Evolutionary conservation across 371 early-diverging fungal genomes (phyloP).

Genomic region (Synchytrium microbalum): DNA sequence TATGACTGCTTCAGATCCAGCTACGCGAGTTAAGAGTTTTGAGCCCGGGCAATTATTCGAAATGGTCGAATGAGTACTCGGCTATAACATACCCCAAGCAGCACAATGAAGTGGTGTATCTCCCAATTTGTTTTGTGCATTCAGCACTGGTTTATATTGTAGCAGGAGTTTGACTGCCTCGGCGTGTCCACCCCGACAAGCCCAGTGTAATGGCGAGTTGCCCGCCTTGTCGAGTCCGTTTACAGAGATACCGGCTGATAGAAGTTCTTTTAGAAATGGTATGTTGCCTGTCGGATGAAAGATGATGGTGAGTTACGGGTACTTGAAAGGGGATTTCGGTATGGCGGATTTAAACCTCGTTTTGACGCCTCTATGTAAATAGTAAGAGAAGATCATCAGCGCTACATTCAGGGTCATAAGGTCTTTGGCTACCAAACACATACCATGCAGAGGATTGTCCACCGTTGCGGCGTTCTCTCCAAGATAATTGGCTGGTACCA

Average conservation of each 20-base stretch:
- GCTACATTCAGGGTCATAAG: not conserved
- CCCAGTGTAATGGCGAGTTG: slow-evolving; percentile 47
- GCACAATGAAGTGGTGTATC: slow-evolving; percentile 45
- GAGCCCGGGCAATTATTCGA: not conserved
- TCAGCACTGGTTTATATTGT: slow-evolving; percentile 27
- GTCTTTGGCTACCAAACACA: not conserved
- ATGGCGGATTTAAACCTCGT: slow-evolving; percentile 18
- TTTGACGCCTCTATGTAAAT: slow-evolving; percentile 31
- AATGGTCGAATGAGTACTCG: slow-evolving; percentile 1
- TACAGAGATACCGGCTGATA: slow-evolving; percentile 38
- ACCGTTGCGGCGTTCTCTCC: slow-evolving; percentile 39
- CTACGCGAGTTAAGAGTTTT: slow-evolving; percentile 10
- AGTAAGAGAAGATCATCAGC: not conserved
- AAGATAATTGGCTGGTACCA: slow-evolving; percentile 45
- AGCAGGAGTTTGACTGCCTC: slow-evolving; percentile 34
- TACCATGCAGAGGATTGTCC: slow-evolving; percentile 46
- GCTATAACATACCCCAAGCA: slow-evolving; percentile 30
- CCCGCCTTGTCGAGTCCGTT: slow-evolving; percentile 45
- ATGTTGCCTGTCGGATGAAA: slow-evolving; percentile 26
- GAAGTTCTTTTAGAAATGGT: slow-evolving; percentile 35
- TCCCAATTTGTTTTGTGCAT: slow-evolving; percentile 44
- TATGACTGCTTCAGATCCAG: slow-evolving; percentile 25
- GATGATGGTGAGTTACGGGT: not conserved
- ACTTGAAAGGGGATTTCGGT: not conserved
- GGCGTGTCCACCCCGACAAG: slow-evolving; percentile 37